A percentile compares a stretch with the other conserved stretches of the same genome.
These are phyloP conservation scores for Lycium barbarum DNA, from an alignment of 257 asterid genomes.

Conservation along the genomic window DNA sequence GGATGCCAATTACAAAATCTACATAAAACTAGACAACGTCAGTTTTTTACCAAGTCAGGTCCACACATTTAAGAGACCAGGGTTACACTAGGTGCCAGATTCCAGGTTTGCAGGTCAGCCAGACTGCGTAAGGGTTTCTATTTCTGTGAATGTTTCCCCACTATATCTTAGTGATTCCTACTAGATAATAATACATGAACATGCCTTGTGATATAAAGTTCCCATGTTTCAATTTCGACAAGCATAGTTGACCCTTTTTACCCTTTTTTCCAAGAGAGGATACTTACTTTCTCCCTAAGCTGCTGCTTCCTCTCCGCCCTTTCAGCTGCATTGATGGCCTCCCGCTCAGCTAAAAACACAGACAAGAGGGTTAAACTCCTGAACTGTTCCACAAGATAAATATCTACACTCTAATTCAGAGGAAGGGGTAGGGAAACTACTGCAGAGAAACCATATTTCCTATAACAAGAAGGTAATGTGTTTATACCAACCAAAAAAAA, in stretches of 20 bases:
- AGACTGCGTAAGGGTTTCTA: not conserved
- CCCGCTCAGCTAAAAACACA: slow-evolving; percentile 77
- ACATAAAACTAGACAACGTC: not conserved
- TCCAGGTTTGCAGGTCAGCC: slow-evolving; percentile 1
- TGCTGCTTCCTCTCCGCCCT: slow-evolving; percentile 87
- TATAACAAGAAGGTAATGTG: not conserved
- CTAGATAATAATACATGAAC: not conserved
- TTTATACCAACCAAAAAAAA: not conserved
- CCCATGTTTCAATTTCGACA: not conserved
- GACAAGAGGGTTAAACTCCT: slow-evolving; percentile 17
- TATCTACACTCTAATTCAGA: not conserved
- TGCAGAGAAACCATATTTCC: not conserved
- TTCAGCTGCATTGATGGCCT: slow-evolving; percentile 90
- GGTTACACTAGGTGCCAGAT: slow-evolving; percentile 19
- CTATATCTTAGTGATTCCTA: not conserved
- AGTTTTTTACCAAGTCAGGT: not conserved
- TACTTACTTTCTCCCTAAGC: slow-evolving; percentile 85
- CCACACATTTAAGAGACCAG: not conserved
- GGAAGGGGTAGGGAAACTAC: not conserved
- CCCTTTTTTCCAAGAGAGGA: not conserved
- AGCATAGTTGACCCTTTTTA: not conserved
- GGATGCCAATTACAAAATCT: not conserved
- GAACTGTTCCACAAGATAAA: slow-evolving; percentile 13
- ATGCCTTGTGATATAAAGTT: not conserved
- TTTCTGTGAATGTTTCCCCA: not conserved